A percentile compares a stretch with the other conserved stretches of the same genome.
phyloP scores from a whole-genome alignment of 1,284 basidiomycete genomes.

The Anthracocystis walkeri region DNA sequence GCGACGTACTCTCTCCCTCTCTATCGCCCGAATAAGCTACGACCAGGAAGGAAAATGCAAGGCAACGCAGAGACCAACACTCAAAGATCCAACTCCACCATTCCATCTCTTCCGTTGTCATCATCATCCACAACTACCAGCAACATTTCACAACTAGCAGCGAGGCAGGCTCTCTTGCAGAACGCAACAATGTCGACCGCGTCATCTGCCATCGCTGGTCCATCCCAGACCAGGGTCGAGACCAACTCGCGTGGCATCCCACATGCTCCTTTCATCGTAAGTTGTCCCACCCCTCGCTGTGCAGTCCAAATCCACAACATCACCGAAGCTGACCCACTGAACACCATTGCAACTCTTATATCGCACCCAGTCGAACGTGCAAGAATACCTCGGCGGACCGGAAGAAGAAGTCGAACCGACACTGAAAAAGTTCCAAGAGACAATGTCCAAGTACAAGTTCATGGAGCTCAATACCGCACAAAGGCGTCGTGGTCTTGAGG shows the following conservation, averaged over 20 bases:
- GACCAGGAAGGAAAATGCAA: background rate
- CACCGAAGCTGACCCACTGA: conserved; percentile 1
- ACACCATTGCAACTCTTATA: background rate
- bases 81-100: background rate
- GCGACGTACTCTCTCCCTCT: background rate
- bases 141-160: background rate
- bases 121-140: background rate
- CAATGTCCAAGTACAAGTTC: conserved; percentile 97
- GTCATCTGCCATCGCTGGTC: conserved; percentile 29
- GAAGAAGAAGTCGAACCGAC: conserved; percentile 83
- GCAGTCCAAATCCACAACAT: background rate
- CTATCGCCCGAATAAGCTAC: conserved; percentile 8
- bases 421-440: conserved; percentile 88
- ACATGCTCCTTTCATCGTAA: conserved; percentile 91
- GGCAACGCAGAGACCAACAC: conserved; percentile 10
- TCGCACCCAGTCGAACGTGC: conserved; percentile 79
- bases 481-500: conserved; percentile 82
- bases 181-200: conserved; percentile 28
- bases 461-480: conserved; percentile 92
- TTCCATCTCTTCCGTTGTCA: background rate
- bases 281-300: conserved; percentile 66
- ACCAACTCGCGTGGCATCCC: conserved; percentile 90
- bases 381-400: conserved; percentile 84
- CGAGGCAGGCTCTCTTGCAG: background rate
- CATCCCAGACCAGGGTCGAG: conserved; percentile 44